These are phyloP conservation scores for Glycine latifolia DNA, from an alignment of 306 rosid species.

Conservation along the genomic window DNA sequence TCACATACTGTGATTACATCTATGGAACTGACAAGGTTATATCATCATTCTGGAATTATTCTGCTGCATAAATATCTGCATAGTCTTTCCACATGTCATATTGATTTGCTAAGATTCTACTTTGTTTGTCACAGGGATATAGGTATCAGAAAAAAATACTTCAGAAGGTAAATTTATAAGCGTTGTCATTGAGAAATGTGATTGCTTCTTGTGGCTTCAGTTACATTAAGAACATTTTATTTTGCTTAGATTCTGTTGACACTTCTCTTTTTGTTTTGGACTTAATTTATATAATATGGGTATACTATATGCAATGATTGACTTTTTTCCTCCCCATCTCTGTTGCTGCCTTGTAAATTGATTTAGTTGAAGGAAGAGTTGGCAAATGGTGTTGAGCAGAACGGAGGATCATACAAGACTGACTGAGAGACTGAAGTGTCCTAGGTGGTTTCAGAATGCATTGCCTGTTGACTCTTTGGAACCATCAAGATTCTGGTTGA, in stretches of 20 bases:
- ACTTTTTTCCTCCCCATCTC: neutral
- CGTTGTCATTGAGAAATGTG: conserved; percentile 19
- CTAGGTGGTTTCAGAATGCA: conserved; percentile 40
- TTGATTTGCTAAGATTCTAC: conserved; percentile 41
- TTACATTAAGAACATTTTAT: conserved; percentile 13
- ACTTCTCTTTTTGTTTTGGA: neutral
- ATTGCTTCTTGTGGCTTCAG: conserved; percentile 10
- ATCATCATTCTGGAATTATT: conserved; percentile 36
- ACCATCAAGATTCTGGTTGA: conserved; percentile 47
- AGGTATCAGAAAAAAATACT: conserved; percentile 84
- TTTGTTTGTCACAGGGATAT: conserved; percentile 76
- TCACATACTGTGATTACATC: conserved; percentile 95
- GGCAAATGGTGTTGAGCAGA: conserved; percentile 53
- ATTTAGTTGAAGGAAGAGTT: conserved; percentile 80
- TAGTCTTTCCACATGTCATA: conserved; percentile 38
- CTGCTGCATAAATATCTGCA: conserved; percentile 34
- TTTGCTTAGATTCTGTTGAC: conserved; percentile 9
- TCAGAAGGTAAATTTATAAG: conserved; percentile 63
- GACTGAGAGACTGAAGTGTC: conserved; percentile 42
- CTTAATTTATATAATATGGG: conserved; percentile 11
- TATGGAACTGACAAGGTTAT: conserved; percentile 98
- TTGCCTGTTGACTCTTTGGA: conserved; percentile 27
- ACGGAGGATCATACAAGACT: conserved; percentile 55
- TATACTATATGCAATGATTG: conserved; percentile 19
- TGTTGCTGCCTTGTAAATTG: conserved; percentile 34